Conservation (phyloP, 768 basidiomycete species). For the Leucocoprinus birnbaumii region DNA sequence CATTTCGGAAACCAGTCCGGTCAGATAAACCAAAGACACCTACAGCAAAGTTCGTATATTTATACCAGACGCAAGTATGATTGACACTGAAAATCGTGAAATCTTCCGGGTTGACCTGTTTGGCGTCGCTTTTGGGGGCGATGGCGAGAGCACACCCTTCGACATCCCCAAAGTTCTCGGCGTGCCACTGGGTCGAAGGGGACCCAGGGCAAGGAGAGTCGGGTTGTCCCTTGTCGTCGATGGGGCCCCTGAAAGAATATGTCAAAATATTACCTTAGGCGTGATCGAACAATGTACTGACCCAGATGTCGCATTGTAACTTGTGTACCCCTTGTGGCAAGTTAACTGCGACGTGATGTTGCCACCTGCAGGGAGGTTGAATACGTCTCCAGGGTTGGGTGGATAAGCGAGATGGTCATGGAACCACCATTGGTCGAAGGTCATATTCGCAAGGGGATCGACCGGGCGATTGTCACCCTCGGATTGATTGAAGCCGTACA, state of each 20-base stretch:
- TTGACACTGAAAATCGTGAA: slow-evolving; percentile 74
- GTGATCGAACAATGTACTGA: slow-evolving; percentile 41
- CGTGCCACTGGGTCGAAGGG: slow-evolving; percentile 47
- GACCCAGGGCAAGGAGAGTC: slow-evolving; percentile 52
- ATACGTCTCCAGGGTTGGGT: slow-evolving; percentile 51
- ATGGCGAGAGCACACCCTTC: slow-evolving; percentile 69
- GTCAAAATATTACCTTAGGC: too few relatives aligned
- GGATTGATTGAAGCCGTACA: too few relatives aligned
- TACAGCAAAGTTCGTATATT: slow-evolving; percentile 59
- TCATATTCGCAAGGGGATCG: slow-evolving; percentile 35
- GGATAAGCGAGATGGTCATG: slow-evolving; percentile 57
- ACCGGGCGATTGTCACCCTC: slow-evolving; percentile 49
- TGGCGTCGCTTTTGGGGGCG: slow-evolving; percentile 65
- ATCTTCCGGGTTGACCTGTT: slow-evolving; percentile 57
- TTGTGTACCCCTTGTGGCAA: slow-evolving; percentile 58
- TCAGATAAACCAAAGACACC: too few relatives aligned
- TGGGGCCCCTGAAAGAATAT: slow-evolving; percentile 13
- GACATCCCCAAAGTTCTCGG: slow-evolving; percentile 47
- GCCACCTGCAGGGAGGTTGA: slow-evolving; percentile 57
- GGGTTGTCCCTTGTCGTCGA: slow-evolving; percentile 36
- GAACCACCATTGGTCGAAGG: slow-evolving; percentile 63
- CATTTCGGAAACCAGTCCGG: too few relatives aligned
- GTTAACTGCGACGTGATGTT: slow-evolving; percentile 50
- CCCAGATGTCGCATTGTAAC: slow-evolving; percentile 47
- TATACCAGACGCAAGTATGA: slow-evolving; percentile 68